Evolutionary conservation across 208 protist genomes (phyloP).

Genomic region (Balamuthia mandrillaris): DNA sequence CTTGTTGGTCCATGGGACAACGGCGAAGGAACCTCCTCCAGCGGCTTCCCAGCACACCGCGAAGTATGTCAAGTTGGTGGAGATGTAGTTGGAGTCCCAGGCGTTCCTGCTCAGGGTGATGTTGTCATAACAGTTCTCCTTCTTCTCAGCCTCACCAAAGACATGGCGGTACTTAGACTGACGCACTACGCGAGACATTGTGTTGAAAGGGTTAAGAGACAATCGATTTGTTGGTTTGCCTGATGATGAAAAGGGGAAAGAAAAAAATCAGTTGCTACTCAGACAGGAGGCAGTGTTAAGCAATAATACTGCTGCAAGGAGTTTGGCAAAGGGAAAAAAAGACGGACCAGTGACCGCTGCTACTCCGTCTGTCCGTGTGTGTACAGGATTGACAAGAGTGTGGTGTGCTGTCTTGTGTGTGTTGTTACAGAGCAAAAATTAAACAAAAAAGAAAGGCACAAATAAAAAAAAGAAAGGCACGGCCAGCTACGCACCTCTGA

Average conservation of each 20-base stretch:
- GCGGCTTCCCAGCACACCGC: constrained; percentile 66
- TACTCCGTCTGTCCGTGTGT: background rate
- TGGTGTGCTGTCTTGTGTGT: too few species aligned
- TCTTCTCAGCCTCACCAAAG: constrained; percentile 61
- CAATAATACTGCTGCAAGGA: too few species aligned
- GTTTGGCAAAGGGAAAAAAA: too few species aligned
- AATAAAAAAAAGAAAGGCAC: background rate
- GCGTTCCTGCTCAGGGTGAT: constrained; percentile 60
- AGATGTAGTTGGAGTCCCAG: constrained; percentile 71
- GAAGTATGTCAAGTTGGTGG: constrained; percentile 69
- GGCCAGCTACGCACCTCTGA: too few species aligned
- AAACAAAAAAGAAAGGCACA: background rate
- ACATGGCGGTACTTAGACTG: constrained; percentile 74
- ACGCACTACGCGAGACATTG: constrained; percentile 45
- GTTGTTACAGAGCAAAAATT: too few species aligned
- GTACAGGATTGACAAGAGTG: background rate
- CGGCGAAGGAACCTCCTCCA: constrained; percentile 74
- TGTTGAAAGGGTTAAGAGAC: too few species aligned
- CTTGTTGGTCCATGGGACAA: constrained; percentile 45
- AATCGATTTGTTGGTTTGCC: too few species aligned
- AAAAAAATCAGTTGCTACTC: too few species aligned
- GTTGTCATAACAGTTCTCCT: constrained; percentile 64
- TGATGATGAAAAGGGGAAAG: too few species aligned
- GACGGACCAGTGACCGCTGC: too few species aligned
- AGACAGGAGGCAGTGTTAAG: too few species aligned